Evolutionary conservation across 345 rosid genomes (phyloP).

Genomic region (Lumnitzera littorea): DNA sequence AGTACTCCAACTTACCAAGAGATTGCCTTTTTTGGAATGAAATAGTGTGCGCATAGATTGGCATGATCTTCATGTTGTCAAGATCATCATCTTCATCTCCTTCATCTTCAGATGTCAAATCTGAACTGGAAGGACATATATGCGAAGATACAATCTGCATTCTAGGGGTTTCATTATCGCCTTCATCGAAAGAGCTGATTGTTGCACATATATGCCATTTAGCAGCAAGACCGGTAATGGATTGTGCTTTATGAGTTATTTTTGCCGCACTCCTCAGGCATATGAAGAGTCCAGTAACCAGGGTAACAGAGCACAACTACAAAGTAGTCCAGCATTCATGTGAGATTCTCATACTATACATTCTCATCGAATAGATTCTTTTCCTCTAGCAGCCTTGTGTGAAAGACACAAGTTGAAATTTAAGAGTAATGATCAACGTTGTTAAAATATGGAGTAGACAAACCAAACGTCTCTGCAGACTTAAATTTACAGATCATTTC

Average conservation of each 20-base stretch:
- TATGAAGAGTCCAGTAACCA: conserved; percentile 70
- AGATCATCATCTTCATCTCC: conserved; percentile 65
- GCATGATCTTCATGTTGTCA: conserved; percentile 47
- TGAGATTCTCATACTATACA: neutral
- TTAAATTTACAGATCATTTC: too few relatives aligned
- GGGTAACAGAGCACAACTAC: conserved; percentile 76
- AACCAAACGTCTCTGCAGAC: too few relatives aligned
- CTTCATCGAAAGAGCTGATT: conserved; percentile 54
- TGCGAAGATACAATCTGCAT: conserved; percentile 20
- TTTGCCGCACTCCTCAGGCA: conserved; percentile 93
- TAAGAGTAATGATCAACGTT: too few relatives aligned
- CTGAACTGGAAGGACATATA: conserved; percentile 22
- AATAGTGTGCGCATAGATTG: conserved; percentile 58
- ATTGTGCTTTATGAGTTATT: conserved; percentile 77
- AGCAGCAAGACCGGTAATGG: conserved; percentile 78
- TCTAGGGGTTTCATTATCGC: conserved; percentile 61
- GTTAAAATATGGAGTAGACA: too few relatives aligned
- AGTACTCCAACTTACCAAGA: conserved; percentile 38
- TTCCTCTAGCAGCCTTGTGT: too few relatives aligned
- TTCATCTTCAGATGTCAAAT: conserved; percentile 49
- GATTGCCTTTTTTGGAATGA: conserved; percentile 89
- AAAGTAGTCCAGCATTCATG: neutral
- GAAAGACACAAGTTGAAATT: too few relatives aligned
- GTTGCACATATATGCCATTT: conserved; percentile 93
- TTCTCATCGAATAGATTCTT: too few relatives aligned